Percentiles rank a stretch among this genome's conserved stretches.
Conservation (phyloP, 495 filamentous ascomycete genomes). For the Penicillium chermesinum region DNA sequence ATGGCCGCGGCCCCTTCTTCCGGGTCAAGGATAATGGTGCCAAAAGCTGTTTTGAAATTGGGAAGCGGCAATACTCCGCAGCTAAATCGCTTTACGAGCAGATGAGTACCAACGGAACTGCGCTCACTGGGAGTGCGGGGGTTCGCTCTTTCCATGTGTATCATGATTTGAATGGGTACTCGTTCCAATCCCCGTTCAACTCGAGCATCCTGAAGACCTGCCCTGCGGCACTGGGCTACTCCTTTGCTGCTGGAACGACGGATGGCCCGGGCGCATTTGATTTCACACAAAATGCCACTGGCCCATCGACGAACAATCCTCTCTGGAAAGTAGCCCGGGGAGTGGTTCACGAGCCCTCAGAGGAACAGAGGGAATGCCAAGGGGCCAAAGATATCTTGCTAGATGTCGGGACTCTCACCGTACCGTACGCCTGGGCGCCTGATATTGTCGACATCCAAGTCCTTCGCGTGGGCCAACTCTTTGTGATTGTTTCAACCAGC, state of each 20-base stretch:
- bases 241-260: conserved; percentile 90
- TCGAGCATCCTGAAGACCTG: conserved; percentile 70
- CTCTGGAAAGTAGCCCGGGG: conserved; percentile 75
- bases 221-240: conserved; percentile 87
- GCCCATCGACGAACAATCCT: conserved; percentile 67
- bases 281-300: conserved; percentile 81
- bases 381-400: conserved; percentile 81
- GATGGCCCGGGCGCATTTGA: conserved; percentile 93
- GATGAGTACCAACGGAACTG: conserved; percentile 42
- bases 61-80: conserved; percentile 57
- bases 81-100: conserved; percentile 58
- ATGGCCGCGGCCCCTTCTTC: conserved; percentile 81
- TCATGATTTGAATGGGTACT: conserved; percentile 68
- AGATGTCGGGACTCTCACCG: conserved; percentile 75
- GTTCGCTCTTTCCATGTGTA: conserved; percentile 72
- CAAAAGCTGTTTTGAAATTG: conserved; percentile 70
- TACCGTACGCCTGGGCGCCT: conserved; percentile 84
- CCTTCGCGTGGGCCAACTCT: conserved; percentile 79
- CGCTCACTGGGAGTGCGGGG: conserved; percentile 45
- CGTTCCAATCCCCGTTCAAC: conserved; percentile 67
- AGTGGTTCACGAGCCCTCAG: conserved; percentile 64
- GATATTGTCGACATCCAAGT: conserved; percentile 92
- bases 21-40: conserved; percentile 62
- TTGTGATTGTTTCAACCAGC: conserved; percentile 83
- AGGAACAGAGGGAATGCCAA: conserved; percentile 74